phyloP scores from a whole-genome alignment of 768 basidiomycete species.

The Phanerochaete carnosa region DNA sequence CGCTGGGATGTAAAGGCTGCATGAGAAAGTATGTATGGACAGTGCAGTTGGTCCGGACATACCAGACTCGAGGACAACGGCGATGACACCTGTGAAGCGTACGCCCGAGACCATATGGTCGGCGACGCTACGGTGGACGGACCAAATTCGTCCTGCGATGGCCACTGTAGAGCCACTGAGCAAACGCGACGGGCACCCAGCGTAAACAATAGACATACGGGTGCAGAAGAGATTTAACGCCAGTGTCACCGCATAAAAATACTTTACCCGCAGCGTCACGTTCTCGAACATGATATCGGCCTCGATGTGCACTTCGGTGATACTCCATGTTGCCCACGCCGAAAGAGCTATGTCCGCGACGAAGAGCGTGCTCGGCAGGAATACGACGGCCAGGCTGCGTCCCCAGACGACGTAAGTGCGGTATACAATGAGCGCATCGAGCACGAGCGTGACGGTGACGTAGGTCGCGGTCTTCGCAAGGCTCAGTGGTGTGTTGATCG shows the following conservation, averaged over 20 bases:
- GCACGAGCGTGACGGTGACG: constrained; percentile 22
- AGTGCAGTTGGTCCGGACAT: neutral
- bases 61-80: constrained; percentile 23
- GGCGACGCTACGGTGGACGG: constrained; percentile 15
- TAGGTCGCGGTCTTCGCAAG: constrained; percentile 24
- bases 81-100: constrained; percentile 11
- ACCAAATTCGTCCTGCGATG: constrained; percentile 25
- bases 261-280: constrained; percentile 19
- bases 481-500: constrained; percentile 19
- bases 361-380: constrained; percentile 23
- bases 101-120: neutral
- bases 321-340: constrained; percentile 19
- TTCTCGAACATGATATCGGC: constrained; percentile 20
- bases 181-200: too few species aligned
- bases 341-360: constrained; percentile 24
- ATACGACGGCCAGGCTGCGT: constrained; percentile 13
- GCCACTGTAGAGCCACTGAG: constrained; percentile 11
- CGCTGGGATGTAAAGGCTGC: constrained; percentile 2
- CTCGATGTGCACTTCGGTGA: constrained; percentile 10
- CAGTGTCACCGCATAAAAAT: constrained; percentile 25
- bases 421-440: constrained; percentile 27
- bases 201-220: constrained; percentile 14
- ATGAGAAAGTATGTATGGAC: too few species aligned
- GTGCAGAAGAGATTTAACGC: constrained; percentile 26
- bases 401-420: constrained; percentile 26